Evolutionary conservation across 164 flowering plant genomes (phyloP).

Genomic region (Nymphaea thermarum): DNA sequence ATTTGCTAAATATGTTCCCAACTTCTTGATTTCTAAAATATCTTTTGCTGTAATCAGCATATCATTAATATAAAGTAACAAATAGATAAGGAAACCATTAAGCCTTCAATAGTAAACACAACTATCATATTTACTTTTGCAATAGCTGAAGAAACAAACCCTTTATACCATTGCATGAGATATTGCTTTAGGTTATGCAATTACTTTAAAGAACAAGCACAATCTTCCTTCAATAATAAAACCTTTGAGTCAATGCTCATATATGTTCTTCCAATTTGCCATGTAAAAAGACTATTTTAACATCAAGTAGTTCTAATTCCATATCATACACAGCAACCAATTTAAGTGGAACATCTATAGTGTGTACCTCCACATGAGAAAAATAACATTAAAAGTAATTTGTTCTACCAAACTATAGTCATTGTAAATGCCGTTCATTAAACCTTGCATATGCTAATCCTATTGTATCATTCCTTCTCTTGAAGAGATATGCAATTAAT

Average conservation of each 20-base stretch:
- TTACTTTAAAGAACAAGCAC: constrained; percentile 3
- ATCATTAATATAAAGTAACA: constrained; percentile 3
- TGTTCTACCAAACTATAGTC: constrained; percentile 2
- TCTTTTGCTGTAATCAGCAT: not conserved
- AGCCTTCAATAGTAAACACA: constrained; percentile 2
- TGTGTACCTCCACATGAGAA: not conserved
- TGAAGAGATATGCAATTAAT: constrained; percentile 1
- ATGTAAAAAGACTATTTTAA: constrained; percentile 4
- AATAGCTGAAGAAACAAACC: constrained; percentile 1
- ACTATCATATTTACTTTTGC: constrained; percentile 5
- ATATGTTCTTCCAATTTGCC: constrained; percentile 5
- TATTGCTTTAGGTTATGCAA: constrained; percentile 2
- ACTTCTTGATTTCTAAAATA: constrained; percentile 1
- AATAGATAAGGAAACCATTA: constrained; percentile 1
- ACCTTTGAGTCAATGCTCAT: not conserved
- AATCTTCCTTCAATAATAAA: not conserved
- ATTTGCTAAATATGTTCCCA: not conserved
- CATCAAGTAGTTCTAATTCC: constrained; percentile 3
- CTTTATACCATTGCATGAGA: constrained; percentile 1
- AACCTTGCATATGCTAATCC: not conserved
- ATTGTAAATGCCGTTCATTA: not conserved
- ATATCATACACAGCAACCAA: constrained; percentile 1
- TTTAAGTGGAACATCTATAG: not conserved
- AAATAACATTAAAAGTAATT: not conserved
- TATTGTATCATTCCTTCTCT: not conserved